Percentiles rank a stretch among this genome's conserved stretches.
Evolutionary conservation across 768 basidiomycete species (phyloP).

Genomic region (Lentinula boryana): DNA sequence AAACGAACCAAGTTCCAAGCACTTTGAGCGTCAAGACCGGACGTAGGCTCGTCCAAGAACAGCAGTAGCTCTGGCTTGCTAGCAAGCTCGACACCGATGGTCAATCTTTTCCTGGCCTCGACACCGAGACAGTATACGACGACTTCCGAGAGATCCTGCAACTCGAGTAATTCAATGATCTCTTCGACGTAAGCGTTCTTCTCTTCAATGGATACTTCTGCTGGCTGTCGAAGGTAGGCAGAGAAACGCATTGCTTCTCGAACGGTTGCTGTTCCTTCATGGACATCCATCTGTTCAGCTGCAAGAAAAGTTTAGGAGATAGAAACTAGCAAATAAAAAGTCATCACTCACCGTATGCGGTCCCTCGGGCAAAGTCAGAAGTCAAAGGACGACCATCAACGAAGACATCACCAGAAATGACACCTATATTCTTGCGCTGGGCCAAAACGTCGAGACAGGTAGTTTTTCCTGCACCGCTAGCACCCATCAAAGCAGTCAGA

Average conservation of each 20-base stretch:
- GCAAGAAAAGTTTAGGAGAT: constrained; percentile 14
- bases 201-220: constrained; percentile 57
- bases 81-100: constrained; percentile 88
- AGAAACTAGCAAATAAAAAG: constrained; percentile 17
- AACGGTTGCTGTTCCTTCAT: constrained; percentile 75
- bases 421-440: constrained; percentile 66
- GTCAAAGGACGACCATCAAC: constrained; percentile 61
- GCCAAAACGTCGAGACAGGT: constrained; percentile 74
- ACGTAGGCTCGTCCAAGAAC: constrained; percentile 55
- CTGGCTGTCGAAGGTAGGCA: constrained; percentile 77
- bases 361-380: constrained; percentile 52
- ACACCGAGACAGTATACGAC: constrained; percentile 65
- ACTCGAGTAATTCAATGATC: constrained; percentile 77
- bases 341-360: constrained; percentile 59
- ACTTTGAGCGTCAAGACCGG: constrained; percentile 55
- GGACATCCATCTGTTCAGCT: constrained; percentile 84
- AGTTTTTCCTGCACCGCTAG: constrained; percentile 69
- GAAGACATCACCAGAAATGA: constrained; percentile 56
- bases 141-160: constrained; percentile 80
- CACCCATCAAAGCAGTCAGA: constrained; percentile 79
- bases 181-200: constrained; percentile 79
- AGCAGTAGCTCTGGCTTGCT: constrained; percentile 78
- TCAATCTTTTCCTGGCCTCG: constrained; percentile 78
- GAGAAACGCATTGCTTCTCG: constrained; percentile 84
- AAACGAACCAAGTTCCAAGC: constrained; percentile 83